These are phyloP conservation scores for Penicillium ochrochloron DNA, from an alignment of 495 filamentous ascomycete species.

Conservation along the genomic window DNA sequence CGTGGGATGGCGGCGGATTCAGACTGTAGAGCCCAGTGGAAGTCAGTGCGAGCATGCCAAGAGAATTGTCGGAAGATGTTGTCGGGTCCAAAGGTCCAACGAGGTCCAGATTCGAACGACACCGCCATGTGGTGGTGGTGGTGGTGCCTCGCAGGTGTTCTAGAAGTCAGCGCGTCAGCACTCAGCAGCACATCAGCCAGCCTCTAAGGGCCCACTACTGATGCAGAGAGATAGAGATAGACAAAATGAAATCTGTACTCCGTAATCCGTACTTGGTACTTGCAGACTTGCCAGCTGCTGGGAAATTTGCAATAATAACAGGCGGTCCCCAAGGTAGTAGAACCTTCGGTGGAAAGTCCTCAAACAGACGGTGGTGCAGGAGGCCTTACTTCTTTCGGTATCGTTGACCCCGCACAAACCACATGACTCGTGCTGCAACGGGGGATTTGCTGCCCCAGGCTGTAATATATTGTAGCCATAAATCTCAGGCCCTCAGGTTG, in stretches of 20 bases:
- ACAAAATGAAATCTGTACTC: neutral
- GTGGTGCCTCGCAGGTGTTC: slow-evolving; percentile 3
- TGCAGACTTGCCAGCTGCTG: neutral
- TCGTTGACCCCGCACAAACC: slow-evolving; percentile 11
- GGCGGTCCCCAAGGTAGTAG: neutral
- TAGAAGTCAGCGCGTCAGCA: slow-evolving; percentile 9
- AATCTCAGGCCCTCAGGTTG: neutral
- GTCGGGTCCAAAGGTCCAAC: neutral
- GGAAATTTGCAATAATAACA: neutral
- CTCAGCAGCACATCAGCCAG: neutral
- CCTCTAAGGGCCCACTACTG: neutral
- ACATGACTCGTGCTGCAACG: slow-evolving; percentile 18
- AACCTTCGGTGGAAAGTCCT: slow-evolving; percentile 1
- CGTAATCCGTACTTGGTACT: neutral
- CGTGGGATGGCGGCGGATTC: neutral
- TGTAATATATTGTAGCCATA: neutral
- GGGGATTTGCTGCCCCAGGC: neutral
- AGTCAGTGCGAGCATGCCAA: neutral
- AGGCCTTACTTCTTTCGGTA: slow-evolving; percentile 3
- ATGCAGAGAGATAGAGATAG: neutral
- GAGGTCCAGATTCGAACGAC: slow-evolving; percentile 4
- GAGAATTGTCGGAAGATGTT: neutral
- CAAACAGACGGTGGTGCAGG: neutral
- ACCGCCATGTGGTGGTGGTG: neutral
- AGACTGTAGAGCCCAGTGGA: neutral